These are phyloP conservation scores for Prunella vulgaris DNA, from an alignment of 257 asterid species.

Conservation along the genomic window DNA sequence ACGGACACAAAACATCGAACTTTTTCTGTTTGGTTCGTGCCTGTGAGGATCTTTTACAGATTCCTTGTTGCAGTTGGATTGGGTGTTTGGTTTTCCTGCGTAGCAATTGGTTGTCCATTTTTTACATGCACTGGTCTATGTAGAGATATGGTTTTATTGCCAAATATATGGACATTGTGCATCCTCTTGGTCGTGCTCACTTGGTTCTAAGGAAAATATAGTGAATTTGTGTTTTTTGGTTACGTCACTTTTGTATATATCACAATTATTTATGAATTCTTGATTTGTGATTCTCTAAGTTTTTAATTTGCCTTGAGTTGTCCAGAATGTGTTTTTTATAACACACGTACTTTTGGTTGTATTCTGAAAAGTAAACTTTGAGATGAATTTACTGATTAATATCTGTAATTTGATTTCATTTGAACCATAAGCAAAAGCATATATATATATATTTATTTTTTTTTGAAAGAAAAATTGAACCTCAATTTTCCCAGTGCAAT, in stretches of 20 bases:
- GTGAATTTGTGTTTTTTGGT: slow-evolving; percentile 19
- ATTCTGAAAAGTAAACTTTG: neutral
- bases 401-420: no score
- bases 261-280: slow-evolving; percentile 24
- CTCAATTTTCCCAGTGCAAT: no score
- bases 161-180: slow-evolving; percentile 5
- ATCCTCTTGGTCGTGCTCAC: slow-evolving; percentile 10
- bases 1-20: neutral
- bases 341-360: neutral
- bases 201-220: slow-evolving; percentile 4
- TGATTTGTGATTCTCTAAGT: neutral
- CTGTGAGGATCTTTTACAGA: slow-evolving; percentile 6
- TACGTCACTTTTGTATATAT: slow-evolving; percentile 30
- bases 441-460: no score
- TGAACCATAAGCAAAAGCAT: no score
- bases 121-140: slow-evolving; percentile 17
- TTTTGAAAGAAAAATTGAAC: no score
- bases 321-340: neutral
- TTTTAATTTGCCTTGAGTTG: neutral
- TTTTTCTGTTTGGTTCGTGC: neutral
- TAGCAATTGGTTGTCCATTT: slow-evolving; percentile 8
- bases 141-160: slow-evolving; percentile 20
- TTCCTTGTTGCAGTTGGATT: slow-evolving; percentile 29
- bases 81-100: slow-evolving; percentile 19
- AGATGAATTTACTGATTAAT: no score